These are phyloP conservation scores for Vitis hybrid DNA, from an alignment of 177 flowering plant genomes.

Conservation along the genomic window DNA sequence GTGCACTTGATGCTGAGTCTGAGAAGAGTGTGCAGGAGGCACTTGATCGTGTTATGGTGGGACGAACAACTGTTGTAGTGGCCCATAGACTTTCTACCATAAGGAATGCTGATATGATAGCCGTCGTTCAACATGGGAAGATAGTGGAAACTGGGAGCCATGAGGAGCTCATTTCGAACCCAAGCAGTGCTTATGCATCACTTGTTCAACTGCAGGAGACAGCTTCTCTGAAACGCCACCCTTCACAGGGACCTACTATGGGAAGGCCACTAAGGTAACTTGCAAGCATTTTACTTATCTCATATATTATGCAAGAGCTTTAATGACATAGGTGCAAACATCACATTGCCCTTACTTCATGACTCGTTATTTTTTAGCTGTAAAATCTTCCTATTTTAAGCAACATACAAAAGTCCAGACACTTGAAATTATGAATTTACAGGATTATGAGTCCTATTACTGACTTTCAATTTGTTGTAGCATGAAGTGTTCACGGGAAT, in stretches of 20 bases:
- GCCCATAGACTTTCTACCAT: conserved; percentile 95
- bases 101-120: conserved; percentile 86
- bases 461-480: conserved; percentile 28
- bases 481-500: conserved; percentile 55
- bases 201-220: conserved; percentile 78
- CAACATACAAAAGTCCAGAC: too few species aligned
- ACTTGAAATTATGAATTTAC: too few species aligned
- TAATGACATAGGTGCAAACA: too few species aligned
- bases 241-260: conserved; percentile 34
- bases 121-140: conserved; percentile 77
- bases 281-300: neutral
- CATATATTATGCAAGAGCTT: too few species aligned
- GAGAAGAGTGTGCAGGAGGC: conserved; percentile 98
- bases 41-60: conserved; percentile 92
- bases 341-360: too few species aligned
- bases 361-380: neutral
- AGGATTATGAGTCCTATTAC: too few species aligned
- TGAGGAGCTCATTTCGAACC: conserved; percentile 71
- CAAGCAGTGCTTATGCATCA: conserved; percentile 70
- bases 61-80: conserved; percentile 83
- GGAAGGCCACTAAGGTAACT: conserved; percentile 59
- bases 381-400: too few species aligned
- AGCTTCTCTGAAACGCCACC: conserved; percentile 41
- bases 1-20: conserved; percentile 94
- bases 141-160: conserved; percentile 92